Evolutionary conservation across 345 rosid species (phyloP).

Genomic region (Eucalyptus brandiana): DNA sequence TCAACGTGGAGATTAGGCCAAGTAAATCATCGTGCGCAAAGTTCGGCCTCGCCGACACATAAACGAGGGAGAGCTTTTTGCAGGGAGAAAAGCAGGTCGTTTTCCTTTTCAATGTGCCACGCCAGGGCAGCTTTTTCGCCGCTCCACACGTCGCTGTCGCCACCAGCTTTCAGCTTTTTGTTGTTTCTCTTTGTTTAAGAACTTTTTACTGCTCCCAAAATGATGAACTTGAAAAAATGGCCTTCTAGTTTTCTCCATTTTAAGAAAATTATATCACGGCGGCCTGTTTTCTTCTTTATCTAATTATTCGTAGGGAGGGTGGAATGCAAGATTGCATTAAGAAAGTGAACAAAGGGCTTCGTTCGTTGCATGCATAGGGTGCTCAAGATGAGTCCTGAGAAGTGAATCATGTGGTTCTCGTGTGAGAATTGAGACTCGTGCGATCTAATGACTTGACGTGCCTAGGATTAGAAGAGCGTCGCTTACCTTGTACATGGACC

Average conservation of each 20-base stretch:
- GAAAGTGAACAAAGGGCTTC: neutral
- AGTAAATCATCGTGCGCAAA: neutral
- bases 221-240: neutral
- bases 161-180: neutral
- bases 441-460: neutral
- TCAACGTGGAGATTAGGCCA: neutral
- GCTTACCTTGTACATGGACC: constrained; percentile 85
- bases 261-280: neutral
- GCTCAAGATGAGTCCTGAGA: neutral
- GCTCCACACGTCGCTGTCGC: neutral
- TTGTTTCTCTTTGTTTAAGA: neutral
- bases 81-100: neutral
- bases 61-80: neutral
- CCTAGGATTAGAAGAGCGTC: neutral
- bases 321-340: neutral
- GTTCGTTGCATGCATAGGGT: neutral
- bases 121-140: neutral
- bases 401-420: neutral
- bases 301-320: neutral
- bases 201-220: neutral
- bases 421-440: neutral
- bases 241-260: neutral
- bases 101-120: neutral
- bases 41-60: neutral
- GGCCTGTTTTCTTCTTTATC: neutral